Percentiles rank a stretch among this genome's conserved stretches.
Conservation (phyloP, 805 yeast genomes). For the Pichia nanzhaoensis region DNA sequence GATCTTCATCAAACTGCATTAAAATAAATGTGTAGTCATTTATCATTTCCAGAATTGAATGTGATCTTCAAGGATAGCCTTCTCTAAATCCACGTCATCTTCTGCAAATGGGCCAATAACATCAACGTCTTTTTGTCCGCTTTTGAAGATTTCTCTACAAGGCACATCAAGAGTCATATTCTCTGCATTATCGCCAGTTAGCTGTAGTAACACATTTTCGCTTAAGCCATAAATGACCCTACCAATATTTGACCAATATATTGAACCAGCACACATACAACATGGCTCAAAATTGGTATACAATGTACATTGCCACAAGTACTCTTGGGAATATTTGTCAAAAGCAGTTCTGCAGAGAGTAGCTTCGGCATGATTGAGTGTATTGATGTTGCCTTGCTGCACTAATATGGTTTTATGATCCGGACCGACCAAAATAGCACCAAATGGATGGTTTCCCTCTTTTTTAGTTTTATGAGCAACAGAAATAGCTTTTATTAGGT, state of each 20-base stretch:
- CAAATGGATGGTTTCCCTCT: slow-evolving; percentile 26
- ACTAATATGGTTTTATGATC: slow-evolving; percentile 20
- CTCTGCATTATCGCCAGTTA: slow-evolving; percentile 23
- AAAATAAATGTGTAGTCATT: no score
- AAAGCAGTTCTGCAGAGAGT: slow-evolving; percentile 22
- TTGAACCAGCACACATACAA: slow-evolving; percentile 27
- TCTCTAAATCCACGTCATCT: slow-evolving; percentile 14
- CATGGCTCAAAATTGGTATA: slow-evolving; percentile 30
- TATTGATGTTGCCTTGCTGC: slow-evolving; percentile 25
- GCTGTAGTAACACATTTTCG: slow-evolving; percentile 17
- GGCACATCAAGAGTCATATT: slow-evolving; percentile 24
- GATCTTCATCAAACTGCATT: no score
- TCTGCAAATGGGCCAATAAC: slow-evolving; percentile 23
- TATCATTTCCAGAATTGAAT: slow-evolving; percentile 19
- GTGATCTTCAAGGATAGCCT: slow-evolving; percentile 22
- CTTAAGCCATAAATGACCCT: slow-evolving; percentile 23
- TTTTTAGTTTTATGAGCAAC: slow-evolving; percentile 20
- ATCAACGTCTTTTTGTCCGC: slow-evolving; percentile 26
- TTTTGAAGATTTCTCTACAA: slow-evolving; percentile 17
- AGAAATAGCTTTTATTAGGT: slow-evolving; percentile 14
- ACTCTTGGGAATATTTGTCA: slow-evolving; percentile 17
- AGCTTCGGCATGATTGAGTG: slow-evolving; percentile 27
- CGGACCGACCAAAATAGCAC: slow-evolving; percentile 25
- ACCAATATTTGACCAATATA: slow-evolving; percentile 27
- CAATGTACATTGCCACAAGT: slow-evolving; percentile 25